Evolutionary conservation across 2,329 filamentous ascomycete genomes (phyloP), one percentile per base, ranked within the genome.

Genomic region (Neofusicoccum sp.): DNA sequence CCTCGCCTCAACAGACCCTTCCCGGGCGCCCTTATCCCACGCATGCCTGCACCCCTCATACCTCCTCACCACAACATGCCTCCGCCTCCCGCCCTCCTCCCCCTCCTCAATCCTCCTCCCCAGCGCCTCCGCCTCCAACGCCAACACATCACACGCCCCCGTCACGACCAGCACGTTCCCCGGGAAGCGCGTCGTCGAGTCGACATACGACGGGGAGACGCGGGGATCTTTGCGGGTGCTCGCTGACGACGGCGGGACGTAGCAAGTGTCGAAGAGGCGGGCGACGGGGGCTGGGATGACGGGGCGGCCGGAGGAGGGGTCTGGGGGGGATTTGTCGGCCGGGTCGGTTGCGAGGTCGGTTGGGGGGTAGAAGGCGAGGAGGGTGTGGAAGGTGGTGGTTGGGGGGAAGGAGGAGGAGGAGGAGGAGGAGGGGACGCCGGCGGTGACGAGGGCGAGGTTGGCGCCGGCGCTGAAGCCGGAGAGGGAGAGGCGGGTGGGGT

Each of bases 391-490:
- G 3, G 70, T 75, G 54, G 70, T 69, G 45, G 64, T 66, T 22
- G 52, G 36, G 6, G 71, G 70, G 56, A 73, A 78, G 22, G 22
- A 16, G 9, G 37, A 48, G 43, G 14, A 67, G 63, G 37, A 78
- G 22, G 22, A 16, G 9, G 37, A 48, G 43, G 14, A 67, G 63
- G 37, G 37, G 68, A 56, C 70, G 70, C 37, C 33, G 62, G 36
- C n/a, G 56, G 34, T 14, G 28, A 5, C 72, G 4, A 81, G 69
- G 1, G 74, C 74, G 11, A 80, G 69, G 47, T 74, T 79, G 0
- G 59, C 78, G 2, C 79, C 79, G 0, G 79, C 74, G 47, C 76
- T 78, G 66, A 80, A 80, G 7, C 79, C 79, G 1, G 71, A 74
- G 1, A 79, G 62, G 0, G 71, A 70, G 11, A 80, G 54, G 3